These are phyloP conservation scores for Clitopilus hobsonii DNA, from an alignment of 768 basidiomycete species.

Conservation along the genomic window DNA sequence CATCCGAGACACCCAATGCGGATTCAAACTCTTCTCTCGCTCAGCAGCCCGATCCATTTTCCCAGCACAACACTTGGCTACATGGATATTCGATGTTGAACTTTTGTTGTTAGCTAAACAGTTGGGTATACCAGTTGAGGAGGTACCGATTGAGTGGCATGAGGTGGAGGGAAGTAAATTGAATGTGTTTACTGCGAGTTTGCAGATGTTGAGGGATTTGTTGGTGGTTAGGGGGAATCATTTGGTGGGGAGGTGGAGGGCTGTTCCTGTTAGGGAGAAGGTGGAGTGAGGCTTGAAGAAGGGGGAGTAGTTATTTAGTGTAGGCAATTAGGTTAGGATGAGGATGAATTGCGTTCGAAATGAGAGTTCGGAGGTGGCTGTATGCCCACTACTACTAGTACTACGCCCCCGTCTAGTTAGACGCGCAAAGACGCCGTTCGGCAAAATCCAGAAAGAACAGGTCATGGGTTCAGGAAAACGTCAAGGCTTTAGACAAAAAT, in stretches of 20 bases:
- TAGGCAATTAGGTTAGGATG: neutral
- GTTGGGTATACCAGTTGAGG: conserved; percentile 70
- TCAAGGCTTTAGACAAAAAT: neutral
- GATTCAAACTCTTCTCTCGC: conserved; percentile 94
- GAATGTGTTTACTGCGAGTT: conserved; percentile 74
- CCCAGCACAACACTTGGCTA: conserved; percentile 78
- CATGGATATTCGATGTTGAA: conserved; percentile 98
- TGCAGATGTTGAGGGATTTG: conserved; percentile 89
- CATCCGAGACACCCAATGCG: conserved; percentile 93
- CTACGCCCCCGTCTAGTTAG: no score
- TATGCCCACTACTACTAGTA: no score
- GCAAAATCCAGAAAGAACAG: neutral
- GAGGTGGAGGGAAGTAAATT: conserved; percentile 93
- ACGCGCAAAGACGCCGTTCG: no score
- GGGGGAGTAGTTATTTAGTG: neutral
- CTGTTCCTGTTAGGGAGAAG: conserved; percentile 12
- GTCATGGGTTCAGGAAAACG: neutral
- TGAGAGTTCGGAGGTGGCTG: no score
- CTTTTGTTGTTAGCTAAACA: conserved; percentile 81
- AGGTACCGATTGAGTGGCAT: conserved; percentile 90
- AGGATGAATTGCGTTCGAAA: no score
- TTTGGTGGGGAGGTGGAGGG: conserved; percentile 71
- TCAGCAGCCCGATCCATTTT: conserved; percentile 78
- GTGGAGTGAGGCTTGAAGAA: neutral
- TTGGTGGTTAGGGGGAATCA: conserved; percentile 82